phyloP scores from a whole-genome alignment of 352 stramenopile genomes.

The Phytophthora tubulina region DNA sequence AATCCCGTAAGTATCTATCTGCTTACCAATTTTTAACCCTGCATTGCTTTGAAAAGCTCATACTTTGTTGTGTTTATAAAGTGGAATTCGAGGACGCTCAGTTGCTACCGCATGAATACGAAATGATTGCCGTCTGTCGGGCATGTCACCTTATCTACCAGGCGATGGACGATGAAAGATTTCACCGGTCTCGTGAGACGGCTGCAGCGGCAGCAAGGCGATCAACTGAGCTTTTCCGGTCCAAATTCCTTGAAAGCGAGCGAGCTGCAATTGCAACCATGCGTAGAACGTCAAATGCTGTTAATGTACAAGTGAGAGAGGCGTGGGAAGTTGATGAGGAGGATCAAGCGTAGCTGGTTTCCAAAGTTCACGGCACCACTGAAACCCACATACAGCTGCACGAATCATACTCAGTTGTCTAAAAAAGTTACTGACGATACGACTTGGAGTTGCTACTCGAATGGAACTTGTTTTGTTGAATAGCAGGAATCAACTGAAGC shows the following conservation, averaged over 20 bases:
- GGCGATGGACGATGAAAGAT: conserved; percentile 54
- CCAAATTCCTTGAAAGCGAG: conserved; percentile 45
- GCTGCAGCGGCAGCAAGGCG: conserved; percentile 39
- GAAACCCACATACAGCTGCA: not conserved
- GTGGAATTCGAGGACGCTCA: conserved; percentile 63
- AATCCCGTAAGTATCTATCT: conserved; percentile 43
- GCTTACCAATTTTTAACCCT: not conserved
- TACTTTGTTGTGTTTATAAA: conserved; percentile 20
- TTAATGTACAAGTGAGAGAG: conserved; percentile 10
- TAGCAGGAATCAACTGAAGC: too few relatives aligned
- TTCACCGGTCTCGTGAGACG: conserved; percentile 51
- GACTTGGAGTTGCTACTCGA: too few relatives aligned
- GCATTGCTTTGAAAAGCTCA: not conserved
- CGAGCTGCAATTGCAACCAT: conserved; percentile 22
- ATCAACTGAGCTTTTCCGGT: conserved; percentile 41
- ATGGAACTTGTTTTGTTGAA: too few relatives aligned
- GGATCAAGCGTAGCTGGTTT: conserved; percentile 3
- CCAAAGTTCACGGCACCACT: not conserved
- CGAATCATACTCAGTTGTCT: too few relatives aligned
- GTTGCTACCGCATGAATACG: conserved; percentile 56
- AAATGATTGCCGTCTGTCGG: conserved; percentile 56
- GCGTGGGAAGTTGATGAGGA: conserved; percentile 32
- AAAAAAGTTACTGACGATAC: not conserved
- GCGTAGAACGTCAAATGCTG: conserved; percentile 1
- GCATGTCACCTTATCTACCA: conserved; percentile 66